These are phyloP conservation scores for Borealophlyctis nickersoniae DNA, from an alignment of 192 early-diverging fungal genomes.

Conservation along the genomic window DNA sequence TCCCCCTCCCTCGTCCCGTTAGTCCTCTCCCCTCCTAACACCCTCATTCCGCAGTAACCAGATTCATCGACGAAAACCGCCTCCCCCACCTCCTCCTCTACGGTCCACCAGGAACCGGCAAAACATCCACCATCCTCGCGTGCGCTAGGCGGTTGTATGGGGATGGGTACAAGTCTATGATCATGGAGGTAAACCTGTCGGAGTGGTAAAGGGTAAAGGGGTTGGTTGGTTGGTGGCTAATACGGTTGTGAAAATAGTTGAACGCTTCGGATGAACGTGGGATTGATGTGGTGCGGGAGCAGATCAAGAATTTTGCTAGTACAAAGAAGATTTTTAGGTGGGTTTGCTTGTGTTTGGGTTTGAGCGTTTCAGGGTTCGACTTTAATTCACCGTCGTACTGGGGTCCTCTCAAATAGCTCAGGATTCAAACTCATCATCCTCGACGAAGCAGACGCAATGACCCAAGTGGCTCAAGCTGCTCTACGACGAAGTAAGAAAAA, in stretches of 20 bases:
- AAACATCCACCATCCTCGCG: slow-evolving; percentile 95
- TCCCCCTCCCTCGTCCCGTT: too few relatives aligned
- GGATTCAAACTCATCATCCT: slow-evolving; percentile 96
- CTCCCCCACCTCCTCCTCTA: slow-evolving; percentile 97
- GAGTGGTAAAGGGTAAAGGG: too few relatives aligned
- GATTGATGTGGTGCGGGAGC: slow-evolving; percentile 95
- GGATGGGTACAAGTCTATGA: slow-evolving; percentile 78
- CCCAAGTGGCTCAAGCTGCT: slow-evolving; percentile 84
- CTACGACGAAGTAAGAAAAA: slow-evolving; percentile 71
- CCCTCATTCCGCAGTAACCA: slow-evolving; percentile 52
- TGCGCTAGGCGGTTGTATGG: slow-evolving; percentile 88
- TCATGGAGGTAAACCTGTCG: slow-evolving; percentile 66
- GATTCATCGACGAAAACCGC: slow-evolving; percentile 87
- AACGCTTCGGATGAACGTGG: slow-evolving; percentile 99
- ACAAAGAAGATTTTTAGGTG: slow-evolving; percentile 87
- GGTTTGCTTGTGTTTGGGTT: not conserved
- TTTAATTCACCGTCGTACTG: not conserved
- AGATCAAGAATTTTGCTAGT: slow-evolving; percentile 97
- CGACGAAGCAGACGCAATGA: slow-evolving; percentile 98
- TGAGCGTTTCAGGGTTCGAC: too few relatives aligned
- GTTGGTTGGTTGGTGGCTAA: too few relatives aligned
- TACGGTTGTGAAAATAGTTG: slow-evolving; percentile 47
- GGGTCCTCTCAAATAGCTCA: slow-evolving; percentile 39
- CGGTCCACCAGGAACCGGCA: slow-evolving; percentile 96
- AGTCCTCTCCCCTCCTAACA: too few relatives aligned